A percentile compares a stretch with the other conserved stretches of the same genome.
Evolutionary conservation across 2,329 filamentous ascomycete genomes (phyloP).

Genomic region (Alternaria angustiovoidea): DNA sequence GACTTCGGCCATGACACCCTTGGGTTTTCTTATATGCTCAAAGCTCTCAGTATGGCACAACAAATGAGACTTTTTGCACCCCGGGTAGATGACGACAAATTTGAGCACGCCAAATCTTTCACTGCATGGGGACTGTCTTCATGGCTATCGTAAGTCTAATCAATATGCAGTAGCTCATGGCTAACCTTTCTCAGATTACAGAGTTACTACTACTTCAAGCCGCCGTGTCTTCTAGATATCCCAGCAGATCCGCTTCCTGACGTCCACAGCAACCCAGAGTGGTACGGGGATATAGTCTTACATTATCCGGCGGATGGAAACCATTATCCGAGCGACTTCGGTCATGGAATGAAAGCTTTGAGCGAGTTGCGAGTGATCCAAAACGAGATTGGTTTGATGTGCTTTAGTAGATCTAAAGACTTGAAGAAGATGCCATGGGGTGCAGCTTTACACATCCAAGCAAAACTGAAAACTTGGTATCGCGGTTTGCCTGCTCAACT

Average conservation of each 20-base stretch:
- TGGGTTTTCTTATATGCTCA: conserved; percentile 14
- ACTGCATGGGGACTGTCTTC: conserved; percentile 19
- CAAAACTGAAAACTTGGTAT: conserved; percentile 17
- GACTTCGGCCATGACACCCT: conserved; percentile 16
- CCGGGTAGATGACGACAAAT: conserved; percentile 1
- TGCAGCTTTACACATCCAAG: conserved; percentile 10
- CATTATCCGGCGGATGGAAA: conserved; percentile 3
- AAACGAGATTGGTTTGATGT: conserved; percentile 13
- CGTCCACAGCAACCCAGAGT: conserved; percentile 10
- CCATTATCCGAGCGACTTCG: conserved; percentile 10
- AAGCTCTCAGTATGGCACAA: conserved; percentile 24
- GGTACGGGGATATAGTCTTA: conserved; percentile 27
- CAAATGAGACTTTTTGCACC: conserved; percentile 20
- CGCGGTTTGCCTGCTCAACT: conserved; percentile 9
- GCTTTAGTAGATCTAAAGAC: not conserved
- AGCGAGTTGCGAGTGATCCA: conserved; percentile 20
- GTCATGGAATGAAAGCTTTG: conserved; percentile 16
- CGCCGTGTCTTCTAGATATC: conserved; percentile 10
- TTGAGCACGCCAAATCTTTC: conserved; percentile 14
- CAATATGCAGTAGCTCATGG: not conserved
- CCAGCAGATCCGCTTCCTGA: conserved; percentile 21
- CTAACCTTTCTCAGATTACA: not conserved
- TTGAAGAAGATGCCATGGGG: conserved; percentile 8
- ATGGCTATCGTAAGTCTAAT: conserved; percentile 11
- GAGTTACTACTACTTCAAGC: conserved; percentile 20